These are phyloP conservation scores for Dionaea muscipula DNA, from an alignment of 179 eudicot species.

Conservation along the genomic window DNA sequence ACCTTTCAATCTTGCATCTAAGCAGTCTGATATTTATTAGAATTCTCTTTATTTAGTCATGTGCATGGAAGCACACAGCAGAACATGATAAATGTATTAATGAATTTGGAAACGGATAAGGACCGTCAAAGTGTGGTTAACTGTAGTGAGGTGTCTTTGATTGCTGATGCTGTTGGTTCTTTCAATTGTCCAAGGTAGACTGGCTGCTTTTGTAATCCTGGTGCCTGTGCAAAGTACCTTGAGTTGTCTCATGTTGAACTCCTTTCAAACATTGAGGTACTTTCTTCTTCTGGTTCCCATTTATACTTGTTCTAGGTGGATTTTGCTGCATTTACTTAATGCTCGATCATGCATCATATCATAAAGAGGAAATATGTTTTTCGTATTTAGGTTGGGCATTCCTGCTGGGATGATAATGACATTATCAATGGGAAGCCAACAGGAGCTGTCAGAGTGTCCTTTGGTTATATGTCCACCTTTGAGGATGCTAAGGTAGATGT, in stretches of 20 bases:
- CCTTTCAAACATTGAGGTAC: constrained; percentile 83
- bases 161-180: constrained; percentile 8
- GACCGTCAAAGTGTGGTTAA: too few species aligned
- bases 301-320: neutral
- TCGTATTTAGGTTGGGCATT: constrained; percentile 63
- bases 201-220: constrained; percentile 99
- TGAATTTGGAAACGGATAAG: too few species aligned
- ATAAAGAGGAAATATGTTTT: constrained; percentile 11
- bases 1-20: too few species aligned
- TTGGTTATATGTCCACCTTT: constrained; percentile 95
- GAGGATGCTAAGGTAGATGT: constrained; percentile 84
- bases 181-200: constrained; percentile 39
- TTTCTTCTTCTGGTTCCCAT: constrained; percentile 8
- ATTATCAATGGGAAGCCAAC: constrained; percentile 85
- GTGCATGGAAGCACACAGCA: too few species aligned
- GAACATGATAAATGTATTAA: too few species aligned
- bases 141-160: neutral
- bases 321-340: neutral
- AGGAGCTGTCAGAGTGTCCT: constrained; percentile 89
- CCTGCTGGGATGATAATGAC: constrained; percentile 95
- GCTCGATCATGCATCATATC: constrained; percentile 7
- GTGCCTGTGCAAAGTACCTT: constrained; percentile 93
- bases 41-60: too few species aligned
- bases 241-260: constrained; percentile 82
- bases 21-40: too few species aligned